Conservation (phyloP, 441 rosid species). For the Geranium incanum region DNA sequence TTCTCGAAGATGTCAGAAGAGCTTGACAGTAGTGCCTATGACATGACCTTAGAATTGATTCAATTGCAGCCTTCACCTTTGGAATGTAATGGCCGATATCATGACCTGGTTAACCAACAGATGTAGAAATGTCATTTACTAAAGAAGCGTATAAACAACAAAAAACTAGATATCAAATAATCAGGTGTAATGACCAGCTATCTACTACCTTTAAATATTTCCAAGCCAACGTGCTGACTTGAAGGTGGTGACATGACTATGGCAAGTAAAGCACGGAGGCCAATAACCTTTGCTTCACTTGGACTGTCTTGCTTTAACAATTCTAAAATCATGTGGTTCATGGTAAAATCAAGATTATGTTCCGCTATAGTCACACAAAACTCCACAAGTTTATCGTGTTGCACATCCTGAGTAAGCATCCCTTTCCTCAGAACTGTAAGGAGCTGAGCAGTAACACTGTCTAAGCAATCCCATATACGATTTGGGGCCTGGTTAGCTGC, state of each 20-base stretch:
- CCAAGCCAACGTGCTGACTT: constrained; percentile 79
- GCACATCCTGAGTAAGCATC: constrained; percentile 93
- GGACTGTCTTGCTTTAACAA: constrained; percentile 93
- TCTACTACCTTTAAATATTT: constrained; percentile 72
- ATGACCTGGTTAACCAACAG: constrained; percentile 47
- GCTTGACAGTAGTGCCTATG: constrained; percentile 81
- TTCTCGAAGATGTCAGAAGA: constrained; percentile 84
- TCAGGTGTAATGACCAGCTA: constrained; percentile 19
- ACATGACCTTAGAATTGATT: constrained; percentile 86
- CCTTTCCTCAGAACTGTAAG: constrained; percentile 84
- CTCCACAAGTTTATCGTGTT: constrained; percentile 96
- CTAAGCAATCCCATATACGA: constrained; percentile 94
- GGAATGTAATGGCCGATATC: constrained; percentile 94
- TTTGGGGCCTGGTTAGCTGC: constrained; percentile 91
- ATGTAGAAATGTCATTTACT: constrained; percentile 16
- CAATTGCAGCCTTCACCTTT: constrained; percentile 97
- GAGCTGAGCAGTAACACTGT: constrained; percentile 96
- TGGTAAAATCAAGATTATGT: constrained; percentile 97
- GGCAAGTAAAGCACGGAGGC: constrained; percentile 92
- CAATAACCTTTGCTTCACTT: constrained; percentile 96
- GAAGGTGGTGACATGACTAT: constrained; percentile 94
- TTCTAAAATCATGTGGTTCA: constrained; percentile 98
- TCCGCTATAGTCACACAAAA: constrained; percentile 96
- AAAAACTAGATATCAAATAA: constrained; percentile 13
- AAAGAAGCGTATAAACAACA: background rate